phyloP scores from a whole-genome alignment of 179 eudicot genomes.

The Beta macrorhiza region DNA sequence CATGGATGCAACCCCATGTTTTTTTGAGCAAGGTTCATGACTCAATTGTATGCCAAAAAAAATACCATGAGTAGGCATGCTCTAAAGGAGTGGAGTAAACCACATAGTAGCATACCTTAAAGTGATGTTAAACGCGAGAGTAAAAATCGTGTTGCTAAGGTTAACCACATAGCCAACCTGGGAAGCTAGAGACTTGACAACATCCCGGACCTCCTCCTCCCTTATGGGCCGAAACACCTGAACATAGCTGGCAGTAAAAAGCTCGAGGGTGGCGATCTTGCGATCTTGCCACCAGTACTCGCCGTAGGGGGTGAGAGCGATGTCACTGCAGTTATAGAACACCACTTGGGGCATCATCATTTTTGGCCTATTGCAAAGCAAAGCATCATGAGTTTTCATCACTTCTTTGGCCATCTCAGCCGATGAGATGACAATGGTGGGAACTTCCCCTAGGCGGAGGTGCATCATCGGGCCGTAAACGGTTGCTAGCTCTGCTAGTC shows the following conservation, averaged over 20 bases:
- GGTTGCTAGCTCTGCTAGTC: constrained; percentile 20
- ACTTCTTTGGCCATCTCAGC: constrained; percentile 23
- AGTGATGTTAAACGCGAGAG: constrained; percentile 16
- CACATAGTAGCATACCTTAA: constrained; percentile 18
- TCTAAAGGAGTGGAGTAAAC: too few relatives aligned
- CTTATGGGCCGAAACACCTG: constrained; percentile 24
- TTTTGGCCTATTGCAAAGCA: constrained; percentile 14
- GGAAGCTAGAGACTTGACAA: constrained; percentile 11
- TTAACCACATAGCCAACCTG: constrained; percentile 13
- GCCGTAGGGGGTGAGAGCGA: constrained; percentile 17
- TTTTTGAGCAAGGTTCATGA: too few relatives aligned
- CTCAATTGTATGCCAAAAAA: too few relatives aligned
- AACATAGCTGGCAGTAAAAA: constrained; percentile 25
- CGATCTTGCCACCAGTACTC: constrained; percentile 32
- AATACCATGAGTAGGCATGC: too few relatives aligned
- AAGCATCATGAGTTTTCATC: constrained; percentile 21
- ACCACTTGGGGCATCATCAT: neutral
- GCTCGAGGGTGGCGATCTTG: constrained; percentile 30
- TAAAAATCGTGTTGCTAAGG: constrained; percentile 15
- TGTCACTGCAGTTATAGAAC: neutral
- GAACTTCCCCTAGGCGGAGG: constrained; percentile 26
- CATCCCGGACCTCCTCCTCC: constrained; percentile 24
- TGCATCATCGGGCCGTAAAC: constrained; percentile 35
- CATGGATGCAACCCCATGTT: too few relatives aligned
- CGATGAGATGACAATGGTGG: constrained; percentile 28